Evolutionary conservation across 2,329 filamentous ascomycete species (phyloP).

Genomic region (Pseudopithomyces maydicus): DNA sequence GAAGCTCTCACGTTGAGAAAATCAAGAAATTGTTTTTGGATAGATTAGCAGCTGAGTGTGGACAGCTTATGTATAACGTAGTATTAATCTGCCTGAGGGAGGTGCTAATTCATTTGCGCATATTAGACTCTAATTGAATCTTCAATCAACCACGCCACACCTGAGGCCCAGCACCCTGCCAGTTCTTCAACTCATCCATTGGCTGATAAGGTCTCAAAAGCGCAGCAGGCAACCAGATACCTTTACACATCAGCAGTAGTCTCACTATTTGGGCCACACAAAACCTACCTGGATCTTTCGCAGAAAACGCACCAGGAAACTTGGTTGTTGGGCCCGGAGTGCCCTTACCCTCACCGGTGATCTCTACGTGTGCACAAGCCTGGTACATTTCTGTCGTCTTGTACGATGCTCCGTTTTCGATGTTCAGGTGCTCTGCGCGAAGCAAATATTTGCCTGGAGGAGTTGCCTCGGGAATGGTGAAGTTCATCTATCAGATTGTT

Average conservation of each 20-base stretch:
- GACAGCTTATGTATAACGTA: no score
- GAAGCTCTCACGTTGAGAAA: no score
- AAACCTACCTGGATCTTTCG: conserved; percentile 11
- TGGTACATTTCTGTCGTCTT: conserved; percentile 9
- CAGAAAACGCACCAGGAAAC: conserved; percentile 11
- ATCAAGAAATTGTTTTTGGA: no score
- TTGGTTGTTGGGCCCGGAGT: conserved; percentile 10
- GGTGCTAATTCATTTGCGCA: no score
- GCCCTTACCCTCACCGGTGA: conserved; percentile 4
- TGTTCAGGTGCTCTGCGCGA: conserved; percentile 14
- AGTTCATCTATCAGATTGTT: conserved; percentile 11
- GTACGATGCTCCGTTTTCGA: neutral
- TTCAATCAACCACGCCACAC: conserved; percentile 5
- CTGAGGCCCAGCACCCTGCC: conserved; percentile 13
- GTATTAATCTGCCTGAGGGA: no score
- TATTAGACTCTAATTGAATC: no score
- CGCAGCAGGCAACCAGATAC: conserved; percentile 7
- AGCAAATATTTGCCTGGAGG: conserved; percentile 19
- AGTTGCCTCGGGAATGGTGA: conserved; percentile 17
- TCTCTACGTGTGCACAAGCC: conserved; percentile 10
- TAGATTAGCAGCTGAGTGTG: no score
- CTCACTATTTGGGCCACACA: neutral
- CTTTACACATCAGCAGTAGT: neutral
- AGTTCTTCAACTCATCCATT: conserved; percentile 11
- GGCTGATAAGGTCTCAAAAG: conserved; percentile 3